Evolutionary conservation across 2,329 filamentous ascomycete genomes (phyloP).

Genomic region (Epichloe uncinata): DNA sequence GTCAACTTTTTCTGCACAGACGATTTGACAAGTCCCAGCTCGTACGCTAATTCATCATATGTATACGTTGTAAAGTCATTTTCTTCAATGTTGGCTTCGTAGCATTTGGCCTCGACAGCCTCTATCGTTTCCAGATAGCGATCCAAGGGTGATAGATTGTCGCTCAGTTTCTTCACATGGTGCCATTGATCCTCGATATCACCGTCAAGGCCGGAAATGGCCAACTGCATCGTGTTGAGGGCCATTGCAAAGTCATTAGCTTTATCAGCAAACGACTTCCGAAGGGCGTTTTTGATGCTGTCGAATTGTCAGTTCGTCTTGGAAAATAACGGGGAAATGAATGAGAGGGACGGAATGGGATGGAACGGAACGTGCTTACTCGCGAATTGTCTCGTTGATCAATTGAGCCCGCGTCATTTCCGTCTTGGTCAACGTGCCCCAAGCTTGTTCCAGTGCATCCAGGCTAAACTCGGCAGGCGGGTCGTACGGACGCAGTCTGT

Average conservation of each 20-base stretch:
- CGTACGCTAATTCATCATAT: constrained; percentile 90
- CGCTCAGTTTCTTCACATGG: constrained; percentile 73
- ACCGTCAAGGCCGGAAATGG: constrained; percentile 92
- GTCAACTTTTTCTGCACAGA: constrained; percentile 92
- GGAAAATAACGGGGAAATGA: background rate
- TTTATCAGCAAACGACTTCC: constrained; percentile 90
- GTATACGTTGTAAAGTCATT: constrained; percentile 99
- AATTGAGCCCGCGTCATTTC: constrained; percentile 83
- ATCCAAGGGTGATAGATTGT: constrained; percentile 79
- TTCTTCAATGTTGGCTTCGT: constrained; percentile 95
- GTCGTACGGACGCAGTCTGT: constrained; percentile 79
- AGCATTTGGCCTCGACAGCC: constrained; percentile 73
- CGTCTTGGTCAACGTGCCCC: constrained; percentile 64
- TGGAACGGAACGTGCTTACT: constrained; percentile 40
- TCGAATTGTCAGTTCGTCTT: constrained; percentile 15
- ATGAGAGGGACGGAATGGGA: background rate
- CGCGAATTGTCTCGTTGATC: constrained; percentile 96
- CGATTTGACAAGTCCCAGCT: constrained; percentile 79
- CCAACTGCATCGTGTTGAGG: constrained; percentile 85
- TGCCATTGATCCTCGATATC: constrained; percentile 90
- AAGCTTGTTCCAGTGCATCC: constrained; percentile 71
- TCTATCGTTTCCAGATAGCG: constrained; percentile 81
- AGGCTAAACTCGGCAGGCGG: constrained; percentile 73
- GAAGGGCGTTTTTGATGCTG: constrained; percentile 87
- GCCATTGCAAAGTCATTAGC: constrained; percentile 96